Conservation (phyloP, 345 rosid genomes). For the Jatropha curcas region DNA sequence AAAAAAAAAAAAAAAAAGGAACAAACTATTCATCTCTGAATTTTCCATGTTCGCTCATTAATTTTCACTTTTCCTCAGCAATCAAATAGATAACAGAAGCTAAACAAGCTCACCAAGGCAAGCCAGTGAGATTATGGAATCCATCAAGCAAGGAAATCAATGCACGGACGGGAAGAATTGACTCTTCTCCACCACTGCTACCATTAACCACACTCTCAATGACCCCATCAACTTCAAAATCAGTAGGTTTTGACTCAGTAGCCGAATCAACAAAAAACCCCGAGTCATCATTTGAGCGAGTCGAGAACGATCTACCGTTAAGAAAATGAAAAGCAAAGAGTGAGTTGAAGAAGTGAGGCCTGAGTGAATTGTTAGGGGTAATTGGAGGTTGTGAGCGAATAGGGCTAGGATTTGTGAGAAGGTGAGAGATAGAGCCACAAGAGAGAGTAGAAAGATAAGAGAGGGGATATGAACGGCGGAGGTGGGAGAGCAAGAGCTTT, state of each 20-base stretch:
- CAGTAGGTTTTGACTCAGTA: conserved; percentile 15
- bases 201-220: conserved; percentile 26
- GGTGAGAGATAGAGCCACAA: conserved; percentile 8
- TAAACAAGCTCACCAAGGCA: conserved; percentile 62
- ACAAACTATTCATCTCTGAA: too few species aligned
- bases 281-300: conserved; percentile 22
- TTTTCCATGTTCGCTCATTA: background rate
- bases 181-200: conserved; percentile 25
- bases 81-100: background rate
- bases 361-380: background rate
- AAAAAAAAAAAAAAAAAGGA: too few species aligned
- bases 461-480: conserved; percentile 44
- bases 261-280: conserved; percentile 9
- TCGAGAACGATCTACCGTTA: conserved; percentile 39
- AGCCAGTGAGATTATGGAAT: conserved; percentile 70
- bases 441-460: conserved; percentile 14
- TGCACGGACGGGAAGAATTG: conserved; percentile 47
- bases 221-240: conserved; percentile 18
- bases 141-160: conserved; percentile 65
- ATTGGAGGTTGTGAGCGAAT: conserved; percentile 10
- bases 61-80: background rate
- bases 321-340: background rate
- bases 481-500: conserved; percentile 33
- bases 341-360: background rate
- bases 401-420: background rate